These are phyloP conservation scores for Boletellus emodensis DNA, from an alignment of 768 basidiomycete species.

Conservation along the genomic window DNA sequence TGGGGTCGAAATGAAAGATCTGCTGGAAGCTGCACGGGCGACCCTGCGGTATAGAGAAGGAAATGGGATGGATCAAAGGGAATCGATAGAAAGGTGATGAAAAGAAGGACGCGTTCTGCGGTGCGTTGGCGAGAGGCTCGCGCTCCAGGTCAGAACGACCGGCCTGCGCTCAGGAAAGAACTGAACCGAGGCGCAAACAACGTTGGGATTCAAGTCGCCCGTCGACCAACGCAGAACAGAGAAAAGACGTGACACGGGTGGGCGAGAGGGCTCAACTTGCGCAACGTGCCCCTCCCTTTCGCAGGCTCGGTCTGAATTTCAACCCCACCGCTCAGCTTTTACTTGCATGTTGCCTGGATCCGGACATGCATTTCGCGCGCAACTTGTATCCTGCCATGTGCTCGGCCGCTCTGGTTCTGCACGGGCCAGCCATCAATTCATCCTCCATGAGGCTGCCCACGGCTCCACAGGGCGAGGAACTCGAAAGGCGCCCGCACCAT, in stretches of 20 bases:
- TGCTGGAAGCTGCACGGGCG: slow-evolving; percentile 20
- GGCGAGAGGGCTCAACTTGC: slow-evolving; percentile 8
- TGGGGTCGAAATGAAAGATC: slow-evolving; percentile 19
- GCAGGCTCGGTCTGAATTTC: slow-evolving; percentile 42
- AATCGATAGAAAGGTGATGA: slow-evolving; percentile 33
- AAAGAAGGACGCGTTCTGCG: slow-evolving; percentile 36
- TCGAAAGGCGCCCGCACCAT: background rate
- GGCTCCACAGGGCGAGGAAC: background rate
- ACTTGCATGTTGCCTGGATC: too few species aligned
- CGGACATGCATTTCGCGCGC: too few species aligned
- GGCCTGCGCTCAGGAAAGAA: slow-evolving; percentile 27
- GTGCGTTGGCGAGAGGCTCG: slow-evolving; percentile 31
- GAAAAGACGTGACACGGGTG: slow-evolving; percentile 8
- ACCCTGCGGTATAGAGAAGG: slow-evolving; percentile 24
- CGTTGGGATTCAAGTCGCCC: slow-evolving; percentile 25
- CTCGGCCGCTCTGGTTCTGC: too few species aligned
- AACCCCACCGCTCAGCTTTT: too few species aligned
- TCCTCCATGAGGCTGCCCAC: background rate
- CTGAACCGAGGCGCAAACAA: slow-evolving; percentile 27
- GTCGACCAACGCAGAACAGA: slow-evolving; percentile 33
- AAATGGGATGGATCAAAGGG: slow-evolving; percentile 24
- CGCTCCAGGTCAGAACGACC: slow-evolving; percentile 31
- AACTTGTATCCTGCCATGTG: too few species aligned
- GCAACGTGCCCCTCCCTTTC: slow-evolving; percentile 22
- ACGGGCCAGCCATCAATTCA: too few species aligned